Base-by-base conservation (phyloP, 2,329 filamentous ascomycete genomes). In the Beauveria sp. region DNA sequence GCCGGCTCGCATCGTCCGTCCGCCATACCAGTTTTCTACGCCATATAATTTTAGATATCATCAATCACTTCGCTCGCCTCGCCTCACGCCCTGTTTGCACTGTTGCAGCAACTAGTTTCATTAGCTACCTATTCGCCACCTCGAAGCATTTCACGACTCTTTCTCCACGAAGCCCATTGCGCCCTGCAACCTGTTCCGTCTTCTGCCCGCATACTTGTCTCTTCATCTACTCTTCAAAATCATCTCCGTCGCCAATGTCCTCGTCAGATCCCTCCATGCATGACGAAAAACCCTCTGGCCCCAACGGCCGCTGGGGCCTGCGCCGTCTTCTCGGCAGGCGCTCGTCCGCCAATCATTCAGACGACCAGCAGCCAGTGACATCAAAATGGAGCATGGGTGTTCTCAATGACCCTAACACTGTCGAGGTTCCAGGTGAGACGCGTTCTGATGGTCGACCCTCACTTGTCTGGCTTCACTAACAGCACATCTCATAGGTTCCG, bases 341-440 rank as follows among this genome's bases (percentile, higher is more conserved):
- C 9, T 26, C 43, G 5, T 47, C 57, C 20, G 30, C 52, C 6
- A 61, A 44, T 22, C 58, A 60, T 5, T 48, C 48, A 2, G 48
- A 60, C 18, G 16, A 64, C 40, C 63, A 62, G 47, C 50, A 57
- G 16, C 58, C 61, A 18, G 64, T 18, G 8, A 68, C 66, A 28
- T 70, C 77, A 7, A 80, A 70, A 73, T 86, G 83, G 84, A 82
- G 77, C 54, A 77, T 96, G 76, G 92, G 92, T n/a, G 90, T 97
- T 28, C 73, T 96, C 64, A 92, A 91, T 69, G 91, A 94, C 67
- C 84, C 78, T 53, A 73, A 87, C 61, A 96, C 92, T 0, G 89
- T 94, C 64, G 90, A 96, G 75, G 92, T 96, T 14, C 92, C 92
- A 66, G 91, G 90, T 92, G 76, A 64, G 82, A 56, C 7, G 7